Conservation (phyloP, 768 basidiomycete genomes). For the Hericium coralloides region DNA sequence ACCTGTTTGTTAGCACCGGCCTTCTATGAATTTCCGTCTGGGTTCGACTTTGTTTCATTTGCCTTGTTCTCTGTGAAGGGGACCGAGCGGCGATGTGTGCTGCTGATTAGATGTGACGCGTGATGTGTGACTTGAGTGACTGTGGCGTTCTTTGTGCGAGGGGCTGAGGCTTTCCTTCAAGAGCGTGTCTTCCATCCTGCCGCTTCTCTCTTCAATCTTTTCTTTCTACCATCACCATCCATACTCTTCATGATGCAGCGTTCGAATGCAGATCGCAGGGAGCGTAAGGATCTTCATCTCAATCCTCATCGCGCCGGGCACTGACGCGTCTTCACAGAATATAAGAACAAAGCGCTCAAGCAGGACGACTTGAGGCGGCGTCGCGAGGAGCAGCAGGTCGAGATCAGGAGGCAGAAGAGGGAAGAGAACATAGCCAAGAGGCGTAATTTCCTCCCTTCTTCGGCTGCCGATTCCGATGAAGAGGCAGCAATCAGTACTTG, state of each 20-base stretch:
- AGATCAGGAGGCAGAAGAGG: conserved; percentile 96
- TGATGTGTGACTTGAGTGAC: background rate
- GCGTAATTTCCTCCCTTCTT: conserved; percentile 79
- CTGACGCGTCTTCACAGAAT: conserved; percentile 49
- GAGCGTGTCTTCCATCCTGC: conserved; percentile 1
- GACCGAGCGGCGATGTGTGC: conserved; percentile 1
- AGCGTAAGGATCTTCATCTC: conserved; percentile 6
- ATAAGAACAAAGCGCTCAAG: conserved; percentile 87
- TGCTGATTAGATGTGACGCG: conserved; percentile 5
- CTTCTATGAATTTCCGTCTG: background rate
- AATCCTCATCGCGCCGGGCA: conserved; percentile 3
- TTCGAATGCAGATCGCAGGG: conserved; percentile 12
- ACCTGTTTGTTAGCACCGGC: background rate
- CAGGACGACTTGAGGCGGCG: conserved; percentile 92
- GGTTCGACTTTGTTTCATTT: too few species aligned
- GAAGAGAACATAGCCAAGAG: conserved; percentile 99
- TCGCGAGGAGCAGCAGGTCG: conserved; percentile 97
- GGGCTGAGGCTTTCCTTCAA: conserved; percentile 3
- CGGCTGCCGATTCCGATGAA: conserved; percentile 83
- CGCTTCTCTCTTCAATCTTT: background rate
- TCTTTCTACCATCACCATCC: conserved; percentile 3
- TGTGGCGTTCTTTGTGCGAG: conserved; percentile 4
- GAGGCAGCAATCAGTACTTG: conserved; percentile 61
- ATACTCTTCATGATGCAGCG: conserved; percentile 8
- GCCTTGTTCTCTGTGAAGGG: too few species aligned